A percentile compares a stretch with the other conserved stretches of the same genome.
These are phyloP conservation scores for Ganoderma boninense DNA, from an alignment of 1,284 basidiomycete species.

Conservation along the genomic window DNA sequence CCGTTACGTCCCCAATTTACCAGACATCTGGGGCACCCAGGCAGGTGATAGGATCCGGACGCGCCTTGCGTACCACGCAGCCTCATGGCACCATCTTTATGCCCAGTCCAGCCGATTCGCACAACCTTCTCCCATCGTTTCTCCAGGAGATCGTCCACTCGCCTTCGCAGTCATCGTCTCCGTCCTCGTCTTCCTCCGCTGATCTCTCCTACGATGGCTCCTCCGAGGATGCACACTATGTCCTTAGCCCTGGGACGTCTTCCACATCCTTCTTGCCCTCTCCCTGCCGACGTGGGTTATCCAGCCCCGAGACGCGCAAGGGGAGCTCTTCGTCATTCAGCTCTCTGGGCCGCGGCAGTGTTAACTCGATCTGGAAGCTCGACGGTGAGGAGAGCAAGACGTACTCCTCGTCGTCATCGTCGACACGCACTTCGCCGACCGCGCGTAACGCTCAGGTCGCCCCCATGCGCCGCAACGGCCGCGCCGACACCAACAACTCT, in stretches of 20 bases:
- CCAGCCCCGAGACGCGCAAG: conserved; percentile 5
- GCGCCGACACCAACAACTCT: background rate
- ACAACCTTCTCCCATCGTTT: conserved; percentile 70
- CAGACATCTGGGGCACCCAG: conserved; percentile 59
- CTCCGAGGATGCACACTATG: conserved; percentile 53
- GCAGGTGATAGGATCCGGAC: conserved; percentile 33
- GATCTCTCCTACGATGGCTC: conserved; percentile 71
- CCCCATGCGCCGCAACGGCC: conserved; percentile 6
- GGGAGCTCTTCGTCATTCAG: conserved; percentile 15
- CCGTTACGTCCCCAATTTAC: conserved; percentile 63
- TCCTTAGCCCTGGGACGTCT: conserved; percentile 21
- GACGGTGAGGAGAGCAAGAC: conserved; percentile 70
- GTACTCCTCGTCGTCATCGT: conserved; percentile 15
- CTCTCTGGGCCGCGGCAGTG: conserved; percentile 20
- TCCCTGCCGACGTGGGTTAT: background rate
- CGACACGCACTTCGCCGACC: conserved; percentile 19
- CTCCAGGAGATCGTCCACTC: conserved; percentile 75
- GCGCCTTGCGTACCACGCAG: conserved; percentile 21
- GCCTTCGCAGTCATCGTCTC: conserved; percentile 62
- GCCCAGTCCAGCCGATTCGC: conserved; percentile 34
- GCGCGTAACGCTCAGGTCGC: background rate
- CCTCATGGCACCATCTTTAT: conserved; percentile 24
- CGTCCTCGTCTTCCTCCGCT: conserved; percentile 64
- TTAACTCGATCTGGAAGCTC: conserved; percentile 63
- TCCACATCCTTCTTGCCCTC: conserved; percentile 8